Evolutionary conservation across 805 yeast species (phyloP).

Genomic region (Ogataea minuta): DNA sequence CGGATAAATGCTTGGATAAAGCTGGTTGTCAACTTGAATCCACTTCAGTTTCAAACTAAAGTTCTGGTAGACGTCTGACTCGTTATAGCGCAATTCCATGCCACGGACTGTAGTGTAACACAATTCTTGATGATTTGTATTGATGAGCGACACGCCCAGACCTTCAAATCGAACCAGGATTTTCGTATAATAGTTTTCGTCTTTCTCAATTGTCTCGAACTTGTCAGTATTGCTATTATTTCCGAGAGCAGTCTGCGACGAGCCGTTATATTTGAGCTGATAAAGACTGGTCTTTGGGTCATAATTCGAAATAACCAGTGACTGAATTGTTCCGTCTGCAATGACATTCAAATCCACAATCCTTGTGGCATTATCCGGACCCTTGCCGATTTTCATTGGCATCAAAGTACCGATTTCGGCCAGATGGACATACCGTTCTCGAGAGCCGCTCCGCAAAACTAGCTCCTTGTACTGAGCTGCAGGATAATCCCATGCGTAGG

Average conservation of each 20-base stretch:
- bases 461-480: slow-evolving; percentile 83
- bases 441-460: slow-evolving; percentile 65
- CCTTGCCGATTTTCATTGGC: slow-evolving; percentile 74
- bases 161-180: slow-evolving; percentile 74
- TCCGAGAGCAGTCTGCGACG: slow-evolving; percentile 23
- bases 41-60: slow-evolving; percentile 81
- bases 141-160: slow-evolving; percentile 81
- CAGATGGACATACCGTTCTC: slow-evolving; percentile 75
- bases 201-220: slow-evolving; percentile 55
- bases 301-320: slow-evolving; percentile 78
- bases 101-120: slow-evolving; percentile 84
- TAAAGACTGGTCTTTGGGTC: slow-evolving; percentile 77
- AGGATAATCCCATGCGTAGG: slow-evolving; percentile 97
- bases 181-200: slow-evolving; percentile 51
- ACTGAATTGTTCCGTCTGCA: slow-evolving; percentile 95
- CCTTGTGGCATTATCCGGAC: slow-evolving; percentile 35
- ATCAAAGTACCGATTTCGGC: slow-evolving; percentile 91
- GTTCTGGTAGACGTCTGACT: slow-evolving; percentile 81
- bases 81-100: slow-evolving; percentile 73
- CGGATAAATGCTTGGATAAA: slow-evolving; percentile 85
- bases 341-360: slow-evolving; percentile 87
- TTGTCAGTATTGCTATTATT: slow-evolving; percentile 38
- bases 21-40: slow-evolving; percentile 92
- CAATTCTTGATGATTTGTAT: slow-evolving; percentile 67
- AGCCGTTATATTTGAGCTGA: slow-evolving; percentile 42